These are phyloP conservation scores for Ceriops decandra DNA, from an alignment of 345 rosid genomes.

Conservation along the genomic window DNA sequence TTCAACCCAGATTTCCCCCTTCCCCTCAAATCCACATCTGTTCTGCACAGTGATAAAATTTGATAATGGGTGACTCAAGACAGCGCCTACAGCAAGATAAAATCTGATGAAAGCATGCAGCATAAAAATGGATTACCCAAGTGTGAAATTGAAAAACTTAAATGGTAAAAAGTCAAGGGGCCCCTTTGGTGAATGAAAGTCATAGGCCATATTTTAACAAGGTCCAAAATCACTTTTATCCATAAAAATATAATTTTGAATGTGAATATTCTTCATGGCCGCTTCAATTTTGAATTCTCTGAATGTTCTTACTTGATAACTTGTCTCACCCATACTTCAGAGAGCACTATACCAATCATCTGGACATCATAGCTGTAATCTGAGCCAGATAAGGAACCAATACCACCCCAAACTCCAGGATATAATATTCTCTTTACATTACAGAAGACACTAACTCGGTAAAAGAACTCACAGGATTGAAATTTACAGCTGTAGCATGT, in stretches of 20 bases:
- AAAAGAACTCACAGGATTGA: slow-evolving; percentile 73
- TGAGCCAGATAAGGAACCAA: background rate
- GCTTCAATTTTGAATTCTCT: background rate
- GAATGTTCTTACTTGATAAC: background rate
- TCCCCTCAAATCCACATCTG: slow-evolving; percentile 87
- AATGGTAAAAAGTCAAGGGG: background rate
- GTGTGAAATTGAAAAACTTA: background rate
- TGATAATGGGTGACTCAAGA: slow-evolving; percentile 10
- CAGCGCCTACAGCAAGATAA: background rate
- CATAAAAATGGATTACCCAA: background rate
- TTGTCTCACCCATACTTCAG: background rate
- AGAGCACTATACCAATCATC: too few relatives aligned
- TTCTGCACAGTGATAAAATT: slow-evolving; percentile 49
- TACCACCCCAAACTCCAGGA: background rate
- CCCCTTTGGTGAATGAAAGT: background rate
- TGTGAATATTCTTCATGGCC: background rate
- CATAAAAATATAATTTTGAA: background rate
- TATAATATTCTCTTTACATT: background rate
- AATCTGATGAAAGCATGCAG: background rate
- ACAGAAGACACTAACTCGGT: background rate
- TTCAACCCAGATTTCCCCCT: slow-evolving; percentile 91
- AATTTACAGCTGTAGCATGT: slow-evolving; percentile 50
- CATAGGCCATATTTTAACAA: background rate
- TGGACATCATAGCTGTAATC: background rate
- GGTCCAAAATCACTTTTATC: background rate